Percentiles rank a stretch among this genome's conserved stretches.
These are phyloP conservation scores for Nakazawaea ernobii DNA, from an alignment of 805 yeast species.

Conservation along the genomic window DNA sequence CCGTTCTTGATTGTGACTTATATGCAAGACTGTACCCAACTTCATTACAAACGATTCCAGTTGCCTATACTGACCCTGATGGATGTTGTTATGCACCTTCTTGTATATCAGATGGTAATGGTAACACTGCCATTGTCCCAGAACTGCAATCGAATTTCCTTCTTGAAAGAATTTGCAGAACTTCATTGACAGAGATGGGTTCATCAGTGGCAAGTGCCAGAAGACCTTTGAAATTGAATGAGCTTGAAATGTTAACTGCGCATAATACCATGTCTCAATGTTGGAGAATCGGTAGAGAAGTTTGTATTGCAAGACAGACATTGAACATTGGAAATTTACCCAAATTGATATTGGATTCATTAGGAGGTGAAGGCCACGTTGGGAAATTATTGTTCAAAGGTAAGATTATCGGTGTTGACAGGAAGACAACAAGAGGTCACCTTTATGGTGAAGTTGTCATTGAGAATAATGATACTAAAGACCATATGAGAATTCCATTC, in stretches of 20 bases:
- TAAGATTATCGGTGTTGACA: slow-evolving; percentile 38
- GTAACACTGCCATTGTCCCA: slow-evolving; percentile 18
- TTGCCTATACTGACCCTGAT: slow-evolving; percentile 14
- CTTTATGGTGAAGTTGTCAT: slow-evolving; percentile 36
- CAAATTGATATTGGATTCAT: slow-evolving; percentile 29
- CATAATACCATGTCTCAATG: slow-evolving; percentile 33
- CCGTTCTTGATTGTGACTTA: slow-evolving; percentile 29
- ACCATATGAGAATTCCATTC: slow-evolving; percentile 32
- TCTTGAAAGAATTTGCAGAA: slow-evolving; percentile 33
- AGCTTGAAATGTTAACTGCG: slow-evolving; percentile 15
- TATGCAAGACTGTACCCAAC: slow-evolving; percentile 38
- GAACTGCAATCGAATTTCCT: slow-evolving; percentile 23
- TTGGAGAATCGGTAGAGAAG: slow-evolving; percentile 44
- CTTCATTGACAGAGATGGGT: slow-evolving; percentile 37
- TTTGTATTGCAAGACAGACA: slow-evolving; percentile 29
- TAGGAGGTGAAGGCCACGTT: slow-evolving; percentile 23
- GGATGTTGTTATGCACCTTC: slow-evolving; percentile 23
- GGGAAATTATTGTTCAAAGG: slow-evolving; percentile 33
- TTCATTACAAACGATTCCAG: slow-evolving; percentile 28
- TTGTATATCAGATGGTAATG: slow-evolving; percentile 24
- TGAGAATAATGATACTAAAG: slow-evolving; percentile 14
- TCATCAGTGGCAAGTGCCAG: slow-evolving; percentile 32
- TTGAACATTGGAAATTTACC: slow-evolving; percentile 30
- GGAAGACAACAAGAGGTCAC: slow-evolving; percentile 35
- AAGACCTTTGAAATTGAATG: slow-evolving; percentile 22